These are phyloP conservation scores for Yamadazyma taylorii DNA, from an alignment of 1,139 yeast species.

Conservation along the genomic window DNA sequence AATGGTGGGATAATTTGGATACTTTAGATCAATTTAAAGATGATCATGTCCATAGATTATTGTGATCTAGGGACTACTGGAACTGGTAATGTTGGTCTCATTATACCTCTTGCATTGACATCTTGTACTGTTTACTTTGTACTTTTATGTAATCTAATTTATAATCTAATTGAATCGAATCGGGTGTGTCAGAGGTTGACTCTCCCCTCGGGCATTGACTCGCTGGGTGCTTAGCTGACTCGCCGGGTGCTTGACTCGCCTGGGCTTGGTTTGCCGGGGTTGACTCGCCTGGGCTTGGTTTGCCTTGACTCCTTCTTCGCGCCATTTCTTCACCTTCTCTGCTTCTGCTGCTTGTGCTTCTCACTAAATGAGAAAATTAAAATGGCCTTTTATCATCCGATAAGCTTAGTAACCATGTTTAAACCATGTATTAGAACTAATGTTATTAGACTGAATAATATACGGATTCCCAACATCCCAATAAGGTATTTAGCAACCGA, in stretches of 20 bases:
- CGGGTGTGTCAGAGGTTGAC: too few relatives aligned
- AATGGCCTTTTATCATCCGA: constrained; percentile 2
- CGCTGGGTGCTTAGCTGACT: too few relatives aligned
- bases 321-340: too few relatives aligned
- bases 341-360: not conserved
- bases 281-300: too few relatives aligned
- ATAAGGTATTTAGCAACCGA: constrained; percentile 11
- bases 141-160: constrained; percentile 28
- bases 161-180: too few relatives aligned
- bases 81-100: constrained; percentile 49
- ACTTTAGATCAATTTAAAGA: constrained; percentile 49
- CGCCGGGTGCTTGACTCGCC: too few relatives aligned
- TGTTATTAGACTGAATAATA: constrained; percentile 36
- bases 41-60: constrained; percentile 44
- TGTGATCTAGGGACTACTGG: constrained; percentile 47
- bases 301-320: constrained; percentile 2
- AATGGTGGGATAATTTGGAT: constrained; percentile 89
- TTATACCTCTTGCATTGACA: constrained; percentile 48
- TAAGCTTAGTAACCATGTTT: not conserved
- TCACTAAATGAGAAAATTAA: not conserved
- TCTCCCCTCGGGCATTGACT: too few relatives aligned
- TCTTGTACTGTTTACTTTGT: constrained; percentile 46
- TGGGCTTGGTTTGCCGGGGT: too few relatives aligned
- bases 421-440: not conserved
- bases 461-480: constrained; percentile 11